phyloP scores from a whole-genome alignment of 192 early-diverging fungal genomes.

The Coemansia erecta region DNA sequence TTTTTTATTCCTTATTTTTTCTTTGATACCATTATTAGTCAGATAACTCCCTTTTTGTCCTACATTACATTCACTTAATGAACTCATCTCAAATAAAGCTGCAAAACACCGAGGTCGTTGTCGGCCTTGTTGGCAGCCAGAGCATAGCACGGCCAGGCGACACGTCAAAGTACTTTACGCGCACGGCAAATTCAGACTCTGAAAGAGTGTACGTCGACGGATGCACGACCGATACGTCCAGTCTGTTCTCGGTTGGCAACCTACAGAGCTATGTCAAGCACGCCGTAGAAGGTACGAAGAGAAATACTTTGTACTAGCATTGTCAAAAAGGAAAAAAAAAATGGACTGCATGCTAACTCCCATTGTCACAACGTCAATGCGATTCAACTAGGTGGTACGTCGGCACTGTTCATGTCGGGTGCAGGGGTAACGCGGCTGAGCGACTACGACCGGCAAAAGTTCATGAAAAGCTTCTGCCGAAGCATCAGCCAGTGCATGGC shows the following conservation, averaged over 20 bases:
- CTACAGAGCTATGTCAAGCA: conserved; percentile 39
- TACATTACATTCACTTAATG: conserved; percentile 14
- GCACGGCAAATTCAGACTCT: neutral
- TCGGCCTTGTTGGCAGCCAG: conserved; percentile 37
- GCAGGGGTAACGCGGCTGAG: conserved; percentile 31
- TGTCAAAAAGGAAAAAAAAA: neutral
- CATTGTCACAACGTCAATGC: neutral
- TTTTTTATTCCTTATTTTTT: conserved; percentile 1
- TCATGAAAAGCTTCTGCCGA: conserved; percentile 31
- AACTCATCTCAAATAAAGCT: conserved; percentile 27
- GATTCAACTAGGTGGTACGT: conserved; percentile 32
- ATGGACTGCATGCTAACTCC: neutral
- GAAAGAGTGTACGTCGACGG: conserved; percentile 49
- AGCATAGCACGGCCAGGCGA: conserved; percentile 37
- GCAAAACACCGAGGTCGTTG: conserved; percentile 47
- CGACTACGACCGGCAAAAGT: conserved; percentile 41
- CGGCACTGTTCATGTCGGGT: conserved; percentile 48
- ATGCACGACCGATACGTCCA: conserved; percentile 28
- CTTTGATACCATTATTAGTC: neutral
- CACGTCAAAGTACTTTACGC: conserved; percentile 51
- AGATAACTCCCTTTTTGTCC: neutral
- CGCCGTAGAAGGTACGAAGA: conserved; percentile 32
- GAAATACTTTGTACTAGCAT: neutral
- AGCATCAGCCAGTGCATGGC: conserved; percentile 37
- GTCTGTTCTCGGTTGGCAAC: conserved; percentile 18